These are phyloP conservation scores for Nakazawaea peltata DNA, from an alignment of 805 yeast species.

Conservation along the genomic window DNA sequence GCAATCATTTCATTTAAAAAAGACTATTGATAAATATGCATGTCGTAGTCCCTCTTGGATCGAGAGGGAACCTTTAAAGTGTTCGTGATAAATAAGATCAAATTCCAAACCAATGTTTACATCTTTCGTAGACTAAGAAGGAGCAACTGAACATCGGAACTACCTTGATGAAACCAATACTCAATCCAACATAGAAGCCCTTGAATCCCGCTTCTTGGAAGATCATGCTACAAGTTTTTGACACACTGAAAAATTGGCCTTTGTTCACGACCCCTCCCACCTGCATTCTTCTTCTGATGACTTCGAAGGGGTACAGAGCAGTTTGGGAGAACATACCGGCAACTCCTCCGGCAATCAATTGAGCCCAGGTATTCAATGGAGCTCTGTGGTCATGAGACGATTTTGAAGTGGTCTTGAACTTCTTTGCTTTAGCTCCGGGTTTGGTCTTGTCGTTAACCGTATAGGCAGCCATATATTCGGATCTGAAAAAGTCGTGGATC, in stretches of 20 bases:
- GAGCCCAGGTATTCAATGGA: slow-evolving; percentile 88
- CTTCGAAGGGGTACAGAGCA: slow-evolving; percentile 95
- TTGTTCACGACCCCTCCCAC: slow-evolving; percentile 71
- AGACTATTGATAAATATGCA: background rate
- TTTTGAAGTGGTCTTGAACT: slow-evolving; percentile 19
- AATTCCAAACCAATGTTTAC: slow-evolving; percentile 64
- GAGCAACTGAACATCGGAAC: slow-evolving; percentile 97
- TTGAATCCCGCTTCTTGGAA: slow-evolving; percentile 67
- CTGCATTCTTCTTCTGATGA: slow-evolving; percentile 89
- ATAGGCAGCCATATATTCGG: slow-evolving; percentile 43
- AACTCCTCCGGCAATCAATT: slow-evolving; percentile 87
- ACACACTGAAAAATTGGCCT: slow-evolving; percentile 44
- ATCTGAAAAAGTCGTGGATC: slow-evolving; percentile 78
- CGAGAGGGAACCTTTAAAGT: too few species aligned
- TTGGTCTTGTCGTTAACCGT: slow-evolving; percentile 27
- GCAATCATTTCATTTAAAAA: too few species aligned
- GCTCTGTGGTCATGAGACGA: slow-evolving; percentile 36
- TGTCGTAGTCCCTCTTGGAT: too few species aligned
- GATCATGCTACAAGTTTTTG: slow-evolving; percentile 49
- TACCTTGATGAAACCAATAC: slow-evolving; percentile 92
- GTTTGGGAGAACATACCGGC: slow-evolving; percentile 95
- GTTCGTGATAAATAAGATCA: background rate
- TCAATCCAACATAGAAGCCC: slow-evolving; percentile 91
- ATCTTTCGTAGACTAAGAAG: slow-evolving; percentile 86
- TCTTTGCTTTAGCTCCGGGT: slow-evolving; percentile 8